Evolutionary conservation across 352 stramenopile genomes (phyloP).

Genomic region (Phytophthora pinifolia): DNA sequence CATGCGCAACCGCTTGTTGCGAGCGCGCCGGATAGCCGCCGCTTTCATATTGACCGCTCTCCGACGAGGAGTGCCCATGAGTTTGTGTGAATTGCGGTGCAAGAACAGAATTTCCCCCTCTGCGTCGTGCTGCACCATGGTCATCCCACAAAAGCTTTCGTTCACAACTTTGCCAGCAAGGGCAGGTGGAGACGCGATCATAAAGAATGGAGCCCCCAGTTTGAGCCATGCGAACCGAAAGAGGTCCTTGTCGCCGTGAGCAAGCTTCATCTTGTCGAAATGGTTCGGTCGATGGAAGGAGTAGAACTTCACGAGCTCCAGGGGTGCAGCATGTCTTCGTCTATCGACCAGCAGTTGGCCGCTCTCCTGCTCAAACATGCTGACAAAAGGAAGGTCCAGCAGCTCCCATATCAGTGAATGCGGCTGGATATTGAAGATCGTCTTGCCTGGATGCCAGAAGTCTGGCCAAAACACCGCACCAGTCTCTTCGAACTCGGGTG

Average conservation of each 20-base stretch:
- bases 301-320: constrained; percentile 48
- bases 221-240: constrained; percentile 64
- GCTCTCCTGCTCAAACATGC: constrained; percentile 73
- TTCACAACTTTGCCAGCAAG: constrained; percentile 37
- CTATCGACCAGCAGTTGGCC: constrained; percentile 53
- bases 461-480: constrained; percentile 73
- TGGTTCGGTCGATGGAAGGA: constrained; percentile 33
- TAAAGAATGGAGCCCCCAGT: constrained; percentile 39
- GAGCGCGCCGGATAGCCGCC: constrained; percentile 22
- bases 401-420: constrained; percentile 54
- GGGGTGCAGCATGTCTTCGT: constrained; percentile 24
- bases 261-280: constrained; percentile 39
- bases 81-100: constrained; percentile 53
- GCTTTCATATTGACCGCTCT: constrained; percentile 28
- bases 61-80: constrained; percentile 24
- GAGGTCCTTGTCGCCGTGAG: constrained; percentile 57
- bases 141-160: constrained; percentile 47
- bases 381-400: constrained; percentile 41
- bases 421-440: constrained; percentile 64
- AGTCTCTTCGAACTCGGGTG: constrained; percentile 30
- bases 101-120: constrained; percentile 42
- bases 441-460: constrained; percentile 58
- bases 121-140: constrained; percentile 48
- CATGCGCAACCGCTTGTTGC: constrained; percentile 28
- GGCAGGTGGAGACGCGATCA: constrained; percentile 41